Evolutionary conservation across 352 stramenopile genomes (phyloP), one percentile per base, ranked within the genome.

Genomic region (Globisporangium polare): DNA sequence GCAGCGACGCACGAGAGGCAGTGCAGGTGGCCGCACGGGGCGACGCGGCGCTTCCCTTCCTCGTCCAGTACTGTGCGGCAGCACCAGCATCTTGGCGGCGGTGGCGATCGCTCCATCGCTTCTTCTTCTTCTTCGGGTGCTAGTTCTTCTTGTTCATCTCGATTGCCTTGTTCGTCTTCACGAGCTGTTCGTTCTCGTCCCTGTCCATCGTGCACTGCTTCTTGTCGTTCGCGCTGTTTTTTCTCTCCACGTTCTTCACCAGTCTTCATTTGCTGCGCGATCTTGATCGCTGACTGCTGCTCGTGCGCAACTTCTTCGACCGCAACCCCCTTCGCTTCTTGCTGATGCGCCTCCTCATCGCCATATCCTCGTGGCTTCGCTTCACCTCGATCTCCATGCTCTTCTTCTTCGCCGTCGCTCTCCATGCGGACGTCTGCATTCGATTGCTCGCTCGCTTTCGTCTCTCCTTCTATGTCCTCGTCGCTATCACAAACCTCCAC

Each of bases 1-100:
- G 73, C 51, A 15, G 53, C 43, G 17, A 87, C 24, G 41, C 75
- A 87, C 13, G 41, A 29, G 5, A 68, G 9, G 57, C 74, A 87
- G 60, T 87, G 80, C 13, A 68, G 54, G 53, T 87, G 73, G 3
- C 73, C 70, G 31, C 84, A 91, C 1, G 75, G 62, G 57, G 51
- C n/a, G 39, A 59, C 1, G 4, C 52, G 3, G 24, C 41, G 29
- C 2, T 12, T 27, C 17, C 7, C 6, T 17, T 13, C 22, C 15
- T 24, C 29, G 1, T 24, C 22, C 8, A 66, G 42, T 31, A 22
- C 24, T 12, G 20, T n/a, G 20, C 49, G 18, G 18, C 60, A 60
- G 29, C 60, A 60, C 5, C n/a, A 20, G 31, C 60, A 65, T 29
- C 58, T 12, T 39, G 9, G 41, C 24, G 55, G 58, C 13, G 24